A percentile compares a stretch with the other conserved stretches of the same genome.
These are phyloP conservation scores for Lycium ferocissimum DNA, from an alignment of 257 asterid genomes.

Conservation along the genomic window DNA sequence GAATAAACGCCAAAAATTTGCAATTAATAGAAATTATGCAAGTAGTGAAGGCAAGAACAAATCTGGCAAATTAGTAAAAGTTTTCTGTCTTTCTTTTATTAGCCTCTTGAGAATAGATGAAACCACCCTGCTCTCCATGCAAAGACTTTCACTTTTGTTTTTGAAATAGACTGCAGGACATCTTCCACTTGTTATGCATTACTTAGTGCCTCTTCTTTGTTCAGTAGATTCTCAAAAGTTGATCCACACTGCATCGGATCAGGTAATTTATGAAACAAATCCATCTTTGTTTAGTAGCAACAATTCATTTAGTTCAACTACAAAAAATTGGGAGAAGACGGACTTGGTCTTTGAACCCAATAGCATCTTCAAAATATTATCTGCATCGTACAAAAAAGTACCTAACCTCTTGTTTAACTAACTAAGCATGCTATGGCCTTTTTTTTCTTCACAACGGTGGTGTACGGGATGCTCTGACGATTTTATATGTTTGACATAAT, in stretches of 20 bases:
- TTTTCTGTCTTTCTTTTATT: constrained; percentile 17
- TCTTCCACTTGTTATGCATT: neutral
- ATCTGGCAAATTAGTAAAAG: neutral
- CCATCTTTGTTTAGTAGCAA: neutral
- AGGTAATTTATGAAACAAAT: neutral
- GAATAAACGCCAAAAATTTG: neutral
- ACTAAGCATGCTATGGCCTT: neutral
- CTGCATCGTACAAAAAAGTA: neutral
- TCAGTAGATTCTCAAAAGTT: neutral
- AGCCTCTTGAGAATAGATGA: constrained; percentile 15
- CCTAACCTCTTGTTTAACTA: neutral
- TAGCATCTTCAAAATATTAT: neutral
- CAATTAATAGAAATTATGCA: neutral
- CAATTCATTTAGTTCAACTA: neutral
- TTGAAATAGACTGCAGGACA: constrained; percentile 1
- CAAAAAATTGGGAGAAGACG: neutral
- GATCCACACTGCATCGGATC: neutral
- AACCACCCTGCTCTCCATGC: neutral
- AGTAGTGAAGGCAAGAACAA: neutral
- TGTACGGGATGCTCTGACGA: neutral
- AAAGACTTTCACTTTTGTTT: neutral
- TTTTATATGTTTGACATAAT: constrained; percentile 20
- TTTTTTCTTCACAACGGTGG: neutral
- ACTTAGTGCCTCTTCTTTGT: neutral
- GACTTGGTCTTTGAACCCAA: neutral